These are phyloP conservation scores for Vanrija sp. DNA, from an alignment of 1,284 basidiomycete species.

Conservation along the genomic window DNA sequence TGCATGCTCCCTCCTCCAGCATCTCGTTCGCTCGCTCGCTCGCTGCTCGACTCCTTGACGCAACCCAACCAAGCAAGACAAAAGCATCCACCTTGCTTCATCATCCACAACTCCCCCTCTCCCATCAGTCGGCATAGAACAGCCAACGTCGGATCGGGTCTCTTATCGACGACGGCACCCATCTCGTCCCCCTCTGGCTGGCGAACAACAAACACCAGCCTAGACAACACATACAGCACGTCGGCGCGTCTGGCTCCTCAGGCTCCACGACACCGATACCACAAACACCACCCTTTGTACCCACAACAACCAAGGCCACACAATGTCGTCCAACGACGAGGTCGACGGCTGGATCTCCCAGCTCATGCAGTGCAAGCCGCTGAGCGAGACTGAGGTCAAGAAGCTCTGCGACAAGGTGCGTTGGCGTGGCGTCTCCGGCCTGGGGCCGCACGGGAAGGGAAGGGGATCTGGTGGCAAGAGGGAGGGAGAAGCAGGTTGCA, in stretches of 20 bases:
- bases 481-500: no score
- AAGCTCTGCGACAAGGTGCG: constrained; percentile 96
- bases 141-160: background rate
- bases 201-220: background rate
- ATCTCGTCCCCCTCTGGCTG: no score
- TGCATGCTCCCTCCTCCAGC: no score
- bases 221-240: background rate
- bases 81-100: background rate
- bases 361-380: constrained; percentile 95
- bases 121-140: background rate
- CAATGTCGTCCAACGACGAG: constrained; percentile 43
- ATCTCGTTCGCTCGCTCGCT: no score
- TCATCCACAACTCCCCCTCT: background rate
- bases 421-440: constrained; percentile 11
- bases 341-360: constrained; percentile 90
- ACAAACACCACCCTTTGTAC: no score
- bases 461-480: no score
- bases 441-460: no score
- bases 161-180: background rate
- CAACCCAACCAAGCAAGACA: no score
- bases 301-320: background rate
- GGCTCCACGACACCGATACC: background rate
- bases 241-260: background rate
- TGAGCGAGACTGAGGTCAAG: constrained; percentile 94
- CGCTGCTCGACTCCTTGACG: background rate